Base-by-base conservation (phyloP, 139 green algal genomes). In the Coccomyxa sp. region DNA sequence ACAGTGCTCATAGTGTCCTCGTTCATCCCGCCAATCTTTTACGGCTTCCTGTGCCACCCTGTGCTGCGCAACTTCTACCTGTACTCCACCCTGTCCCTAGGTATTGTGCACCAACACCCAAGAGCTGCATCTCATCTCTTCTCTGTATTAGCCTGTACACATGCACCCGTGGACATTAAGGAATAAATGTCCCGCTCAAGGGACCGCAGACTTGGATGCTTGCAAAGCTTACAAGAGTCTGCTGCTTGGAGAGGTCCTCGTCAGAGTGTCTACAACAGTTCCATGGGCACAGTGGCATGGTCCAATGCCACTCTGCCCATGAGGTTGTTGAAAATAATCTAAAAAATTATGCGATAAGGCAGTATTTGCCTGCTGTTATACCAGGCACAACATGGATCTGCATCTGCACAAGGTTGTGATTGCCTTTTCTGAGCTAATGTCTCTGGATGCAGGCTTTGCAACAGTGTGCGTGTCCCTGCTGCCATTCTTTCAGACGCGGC, bases 11-110 rank as follows among this genome's bases (percentile, higher is more conserved):
- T 99, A 73, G 93, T 98, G 22, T 82, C 90, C 7, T 98, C 95
- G n/a, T 98, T 98, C 82, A 95, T 92, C 39, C 95, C 96, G 7
- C 86, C 93, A 1, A 89, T 98, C 7, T 98, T 98, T 82, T 99
- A 99, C 78, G 83, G 82, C 10, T 98, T 99, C 87, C 68, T 98
- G 38, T 99, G 95, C 81, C 31, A 92, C 10, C 90, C 90, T n/a
- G 76, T 41, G 34, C 85, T 81, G 83, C 80, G 79, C 18, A 79
- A 83, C 76, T 87, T 97, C 73, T 99, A 99, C 86, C 84, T 99
- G 1, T 31, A 80, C 9, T 82, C 81, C 27, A 97, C 89, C 16
- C 84, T 84, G 0, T 31, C 86, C 0, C 84, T 98, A 55, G 93
- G 92, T 92, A 73, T 22, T 64, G 50, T 18, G 50, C 50, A 18